A percentile compares a stretch with the other conserved stretches of the same genome.
Conservation (phyloP, 1,139 yeast species). For the Candida sp. region DNA sequence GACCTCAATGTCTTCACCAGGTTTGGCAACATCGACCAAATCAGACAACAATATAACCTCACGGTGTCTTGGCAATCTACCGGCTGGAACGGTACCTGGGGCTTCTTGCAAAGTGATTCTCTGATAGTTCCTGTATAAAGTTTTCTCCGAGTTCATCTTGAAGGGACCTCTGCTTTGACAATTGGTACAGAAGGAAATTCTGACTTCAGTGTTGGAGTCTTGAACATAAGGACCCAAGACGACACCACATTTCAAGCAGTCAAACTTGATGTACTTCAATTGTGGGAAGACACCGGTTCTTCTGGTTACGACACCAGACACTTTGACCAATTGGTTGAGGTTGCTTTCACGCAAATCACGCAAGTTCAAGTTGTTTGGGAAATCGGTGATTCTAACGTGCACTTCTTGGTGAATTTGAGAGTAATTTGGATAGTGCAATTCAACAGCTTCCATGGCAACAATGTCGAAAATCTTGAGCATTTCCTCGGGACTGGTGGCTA, state of each 20-base stretch:
- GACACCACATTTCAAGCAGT: conserved; percentile 91
- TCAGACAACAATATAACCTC: conserved; percentile 92
- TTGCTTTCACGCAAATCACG: conserved; percentile 91
- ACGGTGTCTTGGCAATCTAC: conserved; percentile 95
- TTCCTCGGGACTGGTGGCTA: conserved; percentile 91
- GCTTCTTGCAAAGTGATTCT: conserved; percentile 93
- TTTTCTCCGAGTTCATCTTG: conserved; percentile 85
- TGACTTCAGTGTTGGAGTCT: conserved; percentile 87
- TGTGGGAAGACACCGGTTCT: conserved; percentile 99
- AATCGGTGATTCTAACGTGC: conserved; percentile 87
- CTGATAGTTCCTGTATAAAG: conserved; percentile 94
- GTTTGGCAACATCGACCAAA: conserved; percentile 92
- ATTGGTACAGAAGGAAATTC: conserved; percentile 84
- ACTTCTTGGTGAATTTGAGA: conserved; percentile 93
- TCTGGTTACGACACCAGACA: conserved; percentile 95
- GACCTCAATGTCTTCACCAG: conserved; percentile 96
- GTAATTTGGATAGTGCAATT: conserved; percentile 93
- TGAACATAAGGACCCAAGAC: conserved; percentile 94
- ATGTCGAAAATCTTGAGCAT: conserved; percentile 87
- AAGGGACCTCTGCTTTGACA: conserved; percentile 96
- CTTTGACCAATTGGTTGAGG: conserved; percentile 82
- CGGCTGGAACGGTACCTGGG: conserved; percentile 98
- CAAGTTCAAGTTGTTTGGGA: conserved; percentile 74
- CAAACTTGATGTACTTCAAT: conserved; percentile 90
- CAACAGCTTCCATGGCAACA: conserved; percentile 98